These are phyloP conservation scores for Aspergillus sp. DNA, from an alignment of 2,329 filamentous ascomycete genomes.

Conservation along the genomic window DNA sequence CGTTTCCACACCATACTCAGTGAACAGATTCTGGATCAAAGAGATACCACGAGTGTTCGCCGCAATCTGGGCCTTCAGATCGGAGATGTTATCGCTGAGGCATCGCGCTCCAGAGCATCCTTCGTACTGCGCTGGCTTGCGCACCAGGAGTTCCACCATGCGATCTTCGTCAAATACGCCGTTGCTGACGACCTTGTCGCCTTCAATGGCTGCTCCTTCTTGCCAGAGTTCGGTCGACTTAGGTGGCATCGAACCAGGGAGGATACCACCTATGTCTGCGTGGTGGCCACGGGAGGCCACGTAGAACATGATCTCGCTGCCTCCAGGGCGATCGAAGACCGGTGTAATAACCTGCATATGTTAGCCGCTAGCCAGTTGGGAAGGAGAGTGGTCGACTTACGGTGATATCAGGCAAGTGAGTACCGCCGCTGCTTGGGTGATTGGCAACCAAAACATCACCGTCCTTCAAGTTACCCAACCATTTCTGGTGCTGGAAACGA, in stretches of 20 bases:
- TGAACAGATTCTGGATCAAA: constrained; percentile 65
- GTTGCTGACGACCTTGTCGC: constrained; percentile 61
- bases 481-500: constrained; percentile 65
- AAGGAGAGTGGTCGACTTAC: constrained; percentile 31
- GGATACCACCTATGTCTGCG: constrained; percentile 76
- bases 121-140: constrained; percentile 65
- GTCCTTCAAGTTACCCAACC: constrained; percentile 60
- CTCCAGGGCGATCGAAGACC: constrained; percentile 57
- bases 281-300: constrained; percentile 75
- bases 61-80: constrained; percentile 79
- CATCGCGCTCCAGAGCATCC: constrained; percentile 74
- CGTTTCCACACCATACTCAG: constrained; percentile 68
- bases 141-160: constrained; percentile 63
- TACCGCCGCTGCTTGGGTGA: constrained; percentile 72
- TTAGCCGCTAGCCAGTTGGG: constrained; percentile 1
- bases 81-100: constrained; percentile 75
- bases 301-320: constrained; percentile 71
- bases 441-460: constrained; percentile 63
- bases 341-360: constrained; percentile 56
- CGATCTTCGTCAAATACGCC: constrained; percentile 72
- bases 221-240: constrained; percentile 43
- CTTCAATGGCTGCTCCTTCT: constrained; percentile 42
- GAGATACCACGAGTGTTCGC: constrained; percentile 82
- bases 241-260: constrained; percentile 74
- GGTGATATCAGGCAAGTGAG: constrained; percentile 71